These are phyloP conservation scores for Acacia crassicarpa DNA, from an alignment of 306 rosid species.

Conservation along the genomic window DNA sequence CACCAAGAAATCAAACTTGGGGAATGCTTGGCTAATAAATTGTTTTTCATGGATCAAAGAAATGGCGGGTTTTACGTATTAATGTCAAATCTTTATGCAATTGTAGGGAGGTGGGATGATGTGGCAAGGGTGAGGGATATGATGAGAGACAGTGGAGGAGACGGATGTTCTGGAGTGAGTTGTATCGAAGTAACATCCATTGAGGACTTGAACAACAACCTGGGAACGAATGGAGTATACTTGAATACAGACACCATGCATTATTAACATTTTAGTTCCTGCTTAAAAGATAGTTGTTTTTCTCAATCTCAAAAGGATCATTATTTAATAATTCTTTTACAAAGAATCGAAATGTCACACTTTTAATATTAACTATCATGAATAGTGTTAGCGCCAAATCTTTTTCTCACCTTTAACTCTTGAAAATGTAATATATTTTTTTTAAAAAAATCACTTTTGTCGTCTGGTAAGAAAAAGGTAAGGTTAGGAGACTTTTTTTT, in stretches of 20 bases:
- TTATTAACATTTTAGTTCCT: too few relatives aligned
- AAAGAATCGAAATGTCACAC: not conserved
- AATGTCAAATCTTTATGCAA: conserved; percentile 81
- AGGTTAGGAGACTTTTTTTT: not conserved
- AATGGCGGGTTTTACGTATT: conserved; percentile 67
- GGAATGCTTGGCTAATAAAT: conserved; percentile 60
- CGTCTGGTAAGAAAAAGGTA: too few relatives aligned
- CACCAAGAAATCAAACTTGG: conserved; percentile 71
- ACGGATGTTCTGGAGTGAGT: conserved; percentile 64
- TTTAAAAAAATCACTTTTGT: too few relatives aligned
- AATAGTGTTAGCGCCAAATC: not conserved
- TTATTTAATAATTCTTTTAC: not conserved
- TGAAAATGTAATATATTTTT: too few relatives aligned
- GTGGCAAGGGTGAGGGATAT: conserved; percentile 77
- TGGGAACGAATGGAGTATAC: conserved; percentile 7
- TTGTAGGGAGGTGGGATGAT: conserved; percentile 73
- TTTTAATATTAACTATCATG: too few relatives aligned
- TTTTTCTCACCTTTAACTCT: too few relatives aligned
- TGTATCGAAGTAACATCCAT: conserved; percentile 43
- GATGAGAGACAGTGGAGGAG: conserved; percentile 71
- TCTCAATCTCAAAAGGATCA: not conserved
- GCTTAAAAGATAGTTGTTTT: not conserved
- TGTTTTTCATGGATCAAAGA: conserved; percentile 51
- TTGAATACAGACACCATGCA: conserved; percentile 34
- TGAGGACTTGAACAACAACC: conserved; percentile 23